A percentile compares a stretch with the other conserved stretches of the same genome.
Conservation (phyloP, 371 early-diverging fungal species). For the Rhizomucor pusillus region DNA sequence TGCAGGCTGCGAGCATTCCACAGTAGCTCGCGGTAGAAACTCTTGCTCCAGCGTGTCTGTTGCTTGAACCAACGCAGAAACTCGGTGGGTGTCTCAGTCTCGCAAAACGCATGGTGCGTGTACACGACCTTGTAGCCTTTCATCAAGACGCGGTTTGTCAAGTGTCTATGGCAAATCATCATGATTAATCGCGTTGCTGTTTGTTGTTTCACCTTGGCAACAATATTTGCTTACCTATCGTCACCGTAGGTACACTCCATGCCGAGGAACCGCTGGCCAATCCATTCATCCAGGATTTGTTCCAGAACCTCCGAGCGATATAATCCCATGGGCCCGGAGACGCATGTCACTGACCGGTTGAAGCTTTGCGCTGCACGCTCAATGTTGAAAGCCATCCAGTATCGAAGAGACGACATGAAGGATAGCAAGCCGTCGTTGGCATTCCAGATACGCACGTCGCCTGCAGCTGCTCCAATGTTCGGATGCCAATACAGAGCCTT, state of each 20-base stretch:
- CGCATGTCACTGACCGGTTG: constrained; percentile 62
- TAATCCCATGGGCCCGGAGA: constrained; percentile 69
- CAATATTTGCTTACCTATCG: constrained; percentile 38
- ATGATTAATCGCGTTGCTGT: background rate
- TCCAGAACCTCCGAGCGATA: constrained; percentile 51
- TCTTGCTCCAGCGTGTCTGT: constrained; percentile 70
- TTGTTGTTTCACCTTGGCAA: background rate
- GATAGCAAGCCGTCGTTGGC: constrained; percentile 43
- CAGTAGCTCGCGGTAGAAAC: constrained; percentile 63
- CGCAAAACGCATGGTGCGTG: constrained; percentile 61
- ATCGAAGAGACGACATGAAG: constrained; percentile 63
- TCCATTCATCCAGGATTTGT: constrained; percentile 62
- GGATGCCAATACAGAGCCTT: constrained; percentile 50
- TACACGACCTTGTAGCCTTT: constrained; percentile 57
- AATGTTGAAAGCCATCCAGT: constrained; percentile 73
- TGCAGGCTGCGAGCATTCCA: constrained; percentile 57
- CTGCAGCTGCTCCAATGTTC: constrained; percentile 60
- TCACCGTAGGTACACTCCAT: constrained; percentile 69
- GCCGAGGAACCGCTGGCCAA: constrained; percentile 54
- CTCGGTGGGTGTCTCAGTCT: constrained; percentile 59
- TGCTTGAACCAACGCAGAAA: constrained; percentile 67
- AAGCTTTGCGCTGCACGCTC: constrained; percentile 67
- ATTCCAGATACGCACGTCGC: constrained; percentile 67
- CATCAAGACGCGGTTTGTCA: constrained; percentile 59
- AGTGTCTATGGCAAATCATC: constrained; percentile 33